Conservation (phyloP, 192 early-diverging fungal species). For the Linnemannia schmuckeri region DNA sequence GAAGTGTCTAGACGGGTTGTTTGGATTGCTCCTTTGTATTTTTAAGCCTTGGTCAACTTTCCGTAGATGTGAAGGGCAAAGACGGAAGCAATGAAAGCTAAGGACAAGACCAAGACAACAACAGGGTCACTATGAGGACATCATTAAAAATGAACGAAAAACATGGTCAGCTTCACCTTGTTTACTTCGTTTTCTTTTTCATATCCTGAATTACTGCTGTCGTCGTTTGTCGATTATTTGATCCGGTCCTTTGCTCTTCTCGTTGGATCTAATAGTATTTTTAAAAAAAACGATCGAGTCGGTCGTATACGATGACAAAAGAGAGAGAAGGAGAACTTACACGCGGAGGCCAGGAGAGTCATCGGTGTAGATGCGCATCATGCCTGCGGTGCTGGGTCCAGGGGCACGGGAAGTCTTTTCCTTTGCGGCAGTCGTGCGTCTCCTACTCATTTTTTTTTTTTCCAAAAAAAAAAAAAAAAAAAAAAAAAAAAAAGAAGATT, state of each 20-base stretch:
- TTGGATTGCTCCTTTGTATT: background rate
- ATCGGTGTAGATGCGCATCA: conserved; percentile 90
- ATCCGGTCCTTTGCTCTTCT: no score
- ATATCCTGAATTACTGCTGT: background rate
- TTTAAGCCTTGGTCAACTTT: conserved; percentile 79
- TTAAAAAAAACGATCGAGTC: background rate
- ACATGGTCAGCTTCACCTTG: background rate
- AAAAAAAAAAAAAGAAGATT: background rate
- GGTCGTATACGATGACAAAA: background rate
- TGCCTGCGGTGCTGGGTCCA: conserved; percentile 80
- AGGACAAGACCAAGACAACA: conserved; percentile 93
- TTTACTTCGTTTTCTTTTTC: background rate
- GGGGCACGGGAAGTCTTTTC: conserved; percentile 62
- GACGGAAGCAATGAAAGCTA: conserved; percentile 98
- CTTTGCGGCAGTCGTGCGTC: conserved; percentile 60
- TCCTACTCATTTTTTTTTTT: conserved; percentile 44
- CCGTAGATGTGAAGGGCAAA: conserved; percentile 98
- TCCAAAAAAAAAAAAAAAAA: background rate
- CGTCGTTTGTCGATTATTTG: no score
- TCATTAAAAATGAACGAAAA: background rate
- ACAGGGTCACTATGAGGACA: conserved; percentile 85
- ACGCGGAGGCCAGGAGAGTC: conserved; percentile 89
- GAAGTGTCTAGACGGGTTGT: background rate
- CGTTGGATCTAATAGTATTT: no score
- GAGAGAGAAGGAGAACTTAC: conserved; percentile 45